Base-by-base conservation (phyloP, 345 rosid genomes). In the Aegle marmelos region DNA sequence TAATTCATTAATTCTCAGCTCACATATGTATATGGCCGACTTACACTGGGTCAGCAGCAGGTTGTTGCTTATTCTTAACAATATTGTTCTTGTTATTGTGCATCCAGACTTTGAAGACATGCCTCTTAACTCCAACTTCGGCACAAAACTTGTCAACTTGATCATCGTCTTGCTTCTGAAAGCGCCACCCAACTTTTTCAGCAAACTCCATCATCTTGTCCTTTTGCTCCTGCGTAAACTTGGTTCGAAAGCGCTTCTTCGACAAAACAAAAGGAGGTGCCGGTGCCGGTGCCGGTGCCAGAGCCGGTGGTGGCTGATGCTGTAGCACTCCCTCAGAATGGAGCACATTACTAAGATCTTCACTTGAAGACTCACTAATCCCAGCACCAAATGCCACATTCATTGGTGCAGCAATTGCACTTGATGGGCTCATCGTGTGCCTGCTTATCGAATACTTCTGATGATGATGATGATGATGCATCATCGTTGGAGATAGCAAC, bases 61-160 rank as follows among this genome's bases (percentile, higher is more conserved):
- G 78, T 11, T 74, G 86, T 57, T 87, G 88, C 83, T 88, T 53
- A 53, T 53, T 91, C 90, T 80, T 91, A 31, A 82, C 89, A 50
- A 0, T 45, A 13, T 81, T 77, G 72, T 78, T 90, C 91, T 93
- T 93, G 79, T 93, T 93, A 76, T 93, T 93, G 66, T 93, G 97
- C 97, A 93, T 91, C 97, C 97, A 93, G 9, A 93, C 97, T 80
- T 91, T 91, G 81, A 93, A 90, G 24, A 90, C 95, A 73, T 85
- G 93, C 78, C 95, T 90, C 73, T 81, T 89, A 9, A 93, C 88
- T 4, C 97, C 95, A 74, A 82, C 87, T 58, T 91, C 95, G 7
- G 77, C 79, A 13, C 95, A 93, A 76, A 93, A 90, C 66, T 83
- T 88, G 48, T 88, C 85, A 6, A 93, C 84, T 74, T 88, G 89